A percentile compares a stretch with the other conserved stretches of the same genome.
These are phyloP conservation scores for Rhizopogon vinicolor DNA, from an alignment of 768 basidiomycete genomes.

Conservation along the genomic window DNA sequence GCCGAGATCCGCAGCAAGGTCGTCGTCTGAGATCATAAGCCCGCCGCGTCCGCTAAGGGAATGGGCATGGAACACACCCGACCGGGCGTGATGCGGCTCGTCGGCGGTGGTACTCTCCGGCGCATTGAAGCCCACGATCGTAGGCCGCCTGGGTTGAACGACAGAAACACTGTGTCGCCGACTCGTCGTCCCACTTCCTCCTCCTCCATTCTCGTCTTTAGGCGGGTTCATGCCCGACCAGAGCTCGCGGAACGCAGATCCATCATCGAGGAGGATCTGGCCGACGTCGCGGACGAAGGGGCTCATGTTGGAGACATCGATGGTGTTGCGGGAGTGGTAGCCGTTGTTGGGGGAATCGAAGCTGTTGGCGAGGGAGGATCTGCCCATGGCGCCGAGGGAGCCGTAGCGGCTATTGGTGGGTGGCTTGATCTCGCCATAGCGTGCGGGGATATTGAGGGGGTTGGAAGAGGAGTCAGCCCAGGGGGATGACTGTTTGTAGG, in stretches of 20 bases:
- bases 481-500: constrained; percentile 33
- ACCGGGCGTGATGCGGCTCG: constrained; percentile 23
- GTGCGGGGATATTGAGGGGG: constrained; percentile 52
- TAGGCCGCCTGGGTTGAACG: constrained; percentile 66
- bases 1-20: constrained; percentile 69
- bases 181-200: constrained; percentile 78
- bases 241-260: constrained; percentile 64
- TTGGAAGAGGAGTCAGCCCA: constrained; percentile 58
- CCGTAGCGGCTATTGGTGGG: constrained; percentile 61
- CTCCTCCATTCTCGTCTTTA: constrained; percentile 56
- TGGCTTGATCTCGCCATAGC: constrained; percentile 62
- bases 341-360: constrained; percentile 49
- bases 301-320: constrained; percentile 72
- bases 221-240: constrained; percentile 70
- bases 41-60: constrained; percentile 47
- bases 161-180: constrained; percentile 80
- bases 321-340: constrained; percentile 36
- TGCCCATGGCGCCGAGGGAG: constrained; percentile 50
- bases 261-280: constrained; percentile 72
- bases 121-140: constrained; percentile 68
- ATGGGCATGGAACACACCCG: constrained; percentile 29
- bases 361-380: constrained; percentile 50
- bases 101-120: constrained; percentile 44
- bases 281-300: constrained; percentile 84
- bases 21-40: constrained; percentile 72